Evolutionary conservation across 139 green algal genomes (phyloP).

Genomic region (Zygnema cylindricum): DNA sequence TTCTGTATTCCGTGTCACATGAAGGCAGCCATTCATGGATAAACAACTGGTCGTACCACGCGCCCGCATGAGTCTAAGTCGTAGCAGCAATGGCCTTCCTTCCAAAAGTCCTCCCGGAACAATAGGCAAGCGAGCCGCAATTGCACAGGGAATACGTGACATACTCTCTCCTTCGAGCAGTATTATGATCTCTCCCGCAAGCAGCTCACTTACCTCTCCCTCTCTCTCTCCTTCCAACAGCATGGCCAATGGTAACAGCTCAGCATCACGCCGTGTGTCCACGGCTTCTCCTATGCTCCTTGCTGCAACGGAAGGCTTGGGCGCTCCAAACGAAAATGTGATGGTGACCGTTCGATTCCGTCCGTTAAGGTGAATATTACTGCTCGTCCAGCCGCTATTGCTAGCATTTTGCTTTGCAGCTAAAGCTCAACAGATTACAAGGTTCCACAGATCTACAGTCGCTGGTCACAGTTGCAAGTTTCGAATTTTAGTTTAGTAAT

Average conservation of each 20-base stretch:
- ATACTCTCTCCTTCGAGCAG: neutral
- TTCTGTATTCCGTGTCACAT: no score
- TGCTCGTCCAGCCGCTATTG: neutral
- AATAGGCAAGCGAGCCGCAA: neutral
- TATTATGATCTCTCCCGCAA: neutral
- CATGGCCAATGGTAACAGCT: slow-evolving; percentile 3
- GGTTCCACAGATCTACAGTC: neutral
- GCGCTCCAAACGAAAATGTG: slow-evolving; percentile 54
- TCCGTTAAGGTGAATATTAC: slow-evolving; percentile 37
- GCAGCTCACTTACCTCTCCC: slow-evolving; percentile 9
- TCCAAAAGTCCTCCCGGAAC: neutral
- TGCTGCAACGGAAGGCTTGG: neutral
- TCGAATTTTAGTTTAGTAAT: no score
- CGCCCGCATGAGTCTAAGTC: slow-evolving; percentile 4
- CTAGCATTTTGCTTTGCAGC: slow-evolving; percentile 1
- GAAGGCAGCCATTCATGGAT: slow-evolving; percentile 1
- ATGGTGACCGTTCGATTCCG: slow-evolving; percentile 60
- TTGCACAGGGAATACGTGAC: no score
- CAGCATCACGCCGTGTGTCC: neutral
- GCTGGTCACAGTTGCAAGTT: no score
- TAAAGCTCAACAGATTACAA: neutral
- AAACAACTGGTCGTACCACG: neutral
- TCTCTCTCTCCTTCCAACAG: neutral
- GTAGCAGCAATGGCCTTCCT: slow-evolving; percentile 1
- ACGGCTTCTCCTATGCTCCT: neutral